Evolutionary conservation across 2,329 filamentous ascomycete species (phyloP).

Genomic region (Teratosphaeria nubilosa): DNA sequence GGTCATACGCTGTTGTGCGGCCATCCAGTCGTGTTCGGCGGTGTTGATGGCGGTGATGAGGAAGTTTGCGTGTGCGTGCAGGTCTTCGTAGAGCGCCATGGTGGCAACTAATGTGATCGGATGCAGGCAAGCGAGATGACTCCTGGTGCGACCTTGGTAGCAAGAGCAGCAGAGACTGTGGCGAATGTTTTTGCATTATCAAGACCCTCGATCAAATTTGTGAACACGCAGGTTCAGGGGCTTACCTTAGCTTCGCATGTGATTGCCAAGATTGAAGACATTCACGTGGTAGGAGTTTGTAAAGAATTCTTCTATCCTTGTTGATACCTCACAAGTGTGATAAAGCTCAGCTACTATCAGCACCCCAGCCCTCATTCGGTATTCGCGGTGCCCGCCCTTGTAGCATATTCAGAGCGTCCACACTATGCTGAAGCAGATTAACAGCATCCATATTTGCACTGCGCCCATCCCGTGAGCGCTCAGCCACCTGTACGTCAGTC

Average conservation of each 20-base stretch:
- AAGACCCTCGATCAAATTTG: too few species aligned
- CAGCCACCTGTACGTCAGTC: constrained; percentile 38
- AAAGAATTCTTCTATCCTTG: not conserved
- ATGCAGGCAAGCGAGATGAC: not conserved
- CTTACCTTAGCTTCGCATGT: not conserved
- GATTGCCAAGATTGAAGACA: not conserved
- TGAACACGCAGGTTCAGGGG: not conserved
- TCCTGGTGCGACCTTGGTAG: not conserved
- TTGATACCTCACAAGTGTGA: not conserved
- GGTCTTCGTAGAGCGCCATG: not conserved
- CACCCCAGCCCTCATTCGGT: constrained; percentile 11
- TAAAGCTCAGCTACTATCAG: constrained; percentile 5
- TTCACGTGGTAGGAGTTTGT: not conserved
- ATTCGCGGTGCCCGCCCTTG: not conserved
- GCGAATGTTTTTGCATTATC: not conserved
- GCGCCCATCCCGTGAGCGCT: constrained; percentile 5
- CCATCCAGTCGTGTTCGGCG: not conserved
- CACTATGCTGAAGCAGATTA: constrained; percentile 14
- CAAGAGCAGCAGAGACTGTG: not conserved
- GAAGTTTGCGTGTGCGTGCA: not conserved
- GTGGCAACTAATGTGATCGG: not conserved
- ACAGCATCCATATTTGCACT: constrained; percentile 17
- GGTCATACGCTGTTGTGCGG: not conserved
- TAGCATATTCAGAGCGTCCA: constrained; percentile 16
- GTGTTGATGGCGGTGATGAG: not conserved